These are phyloP conservation scores for Jackrogersella multiformis DNA, from an alignment of 495 filamentous ascomycete genomes.

Conservation along the genomic window DNA sequence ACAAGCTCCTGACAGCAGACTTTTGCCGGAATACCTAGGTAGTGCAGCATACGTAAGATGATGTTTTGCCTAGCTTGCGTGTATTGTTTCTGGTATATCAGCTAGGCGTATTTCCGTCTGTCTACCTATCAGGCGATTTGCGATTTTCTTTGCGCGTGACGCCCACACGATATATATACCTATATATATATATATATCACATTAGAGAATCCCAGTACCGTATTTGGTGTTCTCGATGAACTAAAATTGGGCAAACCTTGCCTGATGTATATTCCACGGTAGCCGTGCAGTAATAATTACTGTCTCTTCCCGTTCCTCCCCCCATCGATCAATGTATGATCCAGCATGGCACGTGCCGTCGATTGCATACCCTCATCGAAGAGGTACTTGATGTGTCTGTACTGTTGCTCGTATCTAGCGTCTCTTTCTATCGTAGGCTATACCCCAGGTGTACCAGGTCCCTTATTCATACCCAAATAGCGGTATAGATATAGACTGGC, in stretches of 20 bases:
- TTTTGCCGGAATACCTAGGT: too few species aligned
- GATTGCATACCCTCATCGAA: constrained; percentile 28
- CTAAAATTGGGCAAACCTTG: constrained; percentile 8
- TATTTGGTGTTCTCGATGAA: constrained; percentile 5
- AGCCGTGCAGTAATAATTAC: neutral
- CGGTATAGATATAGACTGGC: constrained; percentile 27
- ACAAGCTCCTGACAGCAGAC: constrained; percentile 32
- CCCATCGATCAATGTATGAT: constrained; percentile 24
- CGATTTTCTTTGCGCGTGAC: constrained; percentile 32
- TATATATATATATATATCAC: too few species aligned
- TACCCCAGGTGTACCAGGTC: constrained; percentile 8
- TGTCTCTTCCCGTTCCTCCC: neutral
- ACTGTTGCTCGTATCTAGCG: constrained; percentile 15
- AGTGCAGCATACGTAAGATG: constrained; percentile 32
- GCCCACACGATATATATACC: constrained; percentile 27
- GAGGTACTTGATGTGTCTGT: constrained; percentile 9
- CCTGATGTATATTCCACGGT: constrained; percentile 9
- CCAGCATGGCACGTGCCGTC: constrained; percentile 23
- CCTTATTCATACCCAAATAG: constrained; percentile 27
- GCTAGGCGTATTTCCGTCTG: constrained; percentile 20
- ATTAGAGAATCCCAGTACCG: constrained; percentile 2
- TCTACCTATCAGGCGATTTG: constrained; percentile 14
- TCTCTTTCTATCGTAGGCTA: constrained; percentile 22
- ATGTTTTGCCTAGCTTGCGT: constrained; percentile 13
- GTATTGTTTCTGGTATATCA: constrained; percentile 20